Evolutionary conservation across 441 rosid species (phyloP).

Genomic region (Pelargonium fulgidum): DNA sequence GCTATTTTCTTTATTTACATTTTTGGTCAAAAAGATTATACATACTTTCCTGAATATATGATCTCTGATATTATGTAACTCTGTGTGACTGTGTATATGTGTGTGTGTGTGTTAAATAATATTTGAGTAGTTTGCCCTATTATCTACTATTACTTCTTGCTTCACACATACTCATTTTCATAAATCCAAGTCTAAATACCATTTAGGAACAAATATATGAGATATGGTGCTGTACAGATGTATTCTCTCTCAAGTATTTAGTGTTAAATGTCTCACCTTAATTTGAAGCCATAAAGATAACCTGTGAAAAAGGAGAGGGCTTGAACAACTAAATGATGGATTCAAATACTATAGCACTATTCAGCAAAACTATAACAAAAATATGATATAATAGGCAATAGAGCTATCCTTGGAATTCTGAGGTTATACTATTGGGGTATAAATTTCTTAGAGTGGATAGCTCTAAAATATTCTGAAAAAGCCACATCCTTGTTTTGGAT

Average conservation of each 20-base stretch:
- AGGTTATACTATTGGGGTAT: neutral
- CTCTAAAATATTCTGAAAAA: no score
- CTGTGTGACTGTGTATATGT: no score
- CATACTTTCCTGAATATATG: neutral
- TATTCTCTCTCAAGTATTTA: neutral
- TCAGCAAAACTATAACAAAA: neutral
- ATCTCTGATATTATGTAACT: neutral
- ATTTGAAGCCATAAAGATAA: neutral
- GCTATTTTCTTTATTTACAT: neutral
- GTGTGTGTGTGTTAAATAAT: no score
- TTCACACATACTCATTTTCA: neutral
- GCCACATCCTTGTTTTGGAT: no score
- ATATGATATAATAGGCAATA: neutral
- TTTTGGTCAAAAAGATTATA: neutral
- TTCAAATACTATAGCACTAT: neutral
- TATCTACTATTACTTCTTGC: neutral
- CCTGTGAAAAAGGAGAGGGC: conserved; percentile 3
- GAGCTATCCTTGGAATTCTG: neutral
- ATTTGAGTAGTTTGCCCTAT: neutral
- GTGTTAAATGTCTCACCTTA: neutral
- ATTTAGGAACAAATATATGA: neutral
- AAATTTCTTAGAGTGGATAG: no score
- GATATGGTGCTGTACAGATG: neutral
- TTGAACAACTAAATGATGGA: neutral
- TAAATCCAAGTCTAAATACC: no score